Conservation (phyloP, 2,329 filamentous ascomycete species). For the Neonectria coccinea region DNA sequence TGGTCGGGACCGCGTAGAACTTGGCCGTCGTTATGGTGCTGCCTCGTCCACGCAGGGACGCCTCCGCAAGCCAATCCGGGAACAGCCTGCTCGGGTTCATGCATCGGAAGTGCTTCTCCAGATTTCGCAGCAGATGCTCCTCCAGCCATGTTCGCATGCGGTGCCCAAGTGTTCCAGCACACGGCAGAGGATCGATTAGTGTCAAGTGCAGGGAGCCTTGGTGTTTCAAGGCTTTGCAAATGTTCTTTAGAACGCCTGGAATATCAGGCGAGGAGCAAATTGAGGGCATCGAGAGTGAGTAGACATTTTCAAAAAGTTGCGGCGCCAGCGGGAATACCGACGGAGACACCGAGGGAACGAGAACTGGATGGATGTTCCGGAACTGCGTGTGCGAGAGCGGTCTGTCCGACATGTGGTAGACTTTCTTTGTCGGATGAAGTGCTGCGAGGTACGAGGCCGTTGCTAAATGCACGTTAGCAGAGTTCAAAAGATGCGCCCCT, state of each 20-base stretch:
- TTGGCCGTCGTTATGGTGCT: slow-evolving; percentile 62
- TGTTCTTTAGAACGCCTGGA: slow-evolving; percentile 65
- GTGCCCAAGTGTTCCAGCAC: slow-evolving; percentile 66
- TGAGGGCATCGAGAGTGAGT: slow-evolving; percentile 67
- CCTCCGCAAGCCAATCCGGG: slow-evolving; percentile 69
- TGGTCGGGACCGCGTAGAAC: slow-evolving; percentile 60
- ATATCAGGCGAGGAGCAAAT: slow-evolving; percentile 68
- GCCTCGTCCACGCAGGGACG: slow-evolving; percentile 61
- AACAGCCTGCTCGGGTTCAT: slow-evolving; percentile 69
- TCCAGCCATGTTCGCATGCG: slow-evolving; percentile 71
- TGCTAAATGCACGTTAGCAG: slow-evolving; percentile 48
- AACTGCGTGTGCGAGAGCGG: slow-evolving; percentile 54
- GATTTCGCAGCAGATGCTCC: slow-evolving; percentile 67
- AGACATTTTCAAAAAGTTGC: slow-evolving; percentile 61
- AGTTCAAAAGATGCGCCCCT: not conserved
- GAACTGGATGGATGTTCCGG: slow-evolving; percentile 55
- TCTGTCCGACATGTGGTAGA: slow-evolving; percentile 61
- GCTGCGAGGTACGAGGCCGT: slow-evolving; percentile 63
- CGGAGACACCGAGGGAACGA: slow-evolving; percentile 53
- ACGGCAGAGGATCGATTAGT: slow-evolving; percentile 72
- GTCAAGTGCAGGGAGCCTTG: slow-evolving; percentile 69
- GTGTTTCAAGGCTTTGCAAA: slow-evolving; percentile 66
- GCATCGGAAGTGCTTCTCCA: slow-evolving; percentile 70
- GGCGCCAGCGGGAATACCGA: slow-evolving; percentile 54
- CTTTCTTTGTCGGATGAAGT: slow-evolving; percentile 52